Evolutionary conservation across 768 basidiomycete species (phyloP).

Genomic region (Suillus subalutaceus): DNA sequence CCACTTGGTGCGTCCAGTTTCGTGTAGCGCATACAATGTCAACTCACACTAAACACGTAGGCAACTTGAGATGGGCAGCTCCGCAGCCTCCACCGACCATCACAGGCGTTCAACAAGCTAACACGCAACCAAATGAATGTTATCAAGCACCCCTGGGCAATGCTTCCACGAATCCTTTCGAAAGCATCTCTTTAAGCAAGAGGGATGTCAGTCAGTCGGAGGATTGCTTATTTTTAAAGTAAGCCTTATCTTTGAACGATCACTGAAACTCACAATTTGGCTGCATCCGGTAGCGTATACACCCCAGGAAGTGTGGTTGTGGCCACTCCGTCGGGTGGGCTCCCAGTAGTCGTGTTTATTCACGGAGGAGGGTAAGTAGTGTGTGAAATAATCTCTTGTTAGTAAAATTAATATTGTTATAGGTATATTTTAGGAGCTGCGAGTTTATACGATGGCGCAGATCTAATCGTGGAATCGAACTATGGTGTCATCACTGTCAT

Average conservation of each 20-base stretch:
- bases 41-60: constrained; percentile 13
- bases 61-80: constrained; percentile 29
- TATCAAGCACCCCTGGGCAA: constrained; percentile 19
- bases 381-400: not conserved
- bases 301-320: constrained; percentile 19
- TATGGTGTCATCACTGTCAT: constrained; percentile 26
- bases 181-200: constrained; percentile 8
- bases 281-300: constrained; percentile 23
- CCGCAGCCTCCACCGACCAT: constrained; percentile 18
- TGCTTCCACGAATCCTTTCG: constrained; percentile 17
- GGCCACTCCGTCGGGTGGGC: not conserved
- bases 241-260: not conserved
- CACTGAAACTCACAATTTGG: not conserved
- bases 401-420: not conserved
- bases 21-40: not conserved
- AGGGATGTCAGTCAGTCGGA: constrained; percentile 19
- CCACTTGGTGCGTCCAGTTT: constrained; percentile 23
- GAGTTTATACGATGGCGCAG: constrained; percentile 17
- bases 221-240: constrained; percentile 38
- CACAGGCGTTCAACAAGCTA: constrained; percentile 20
- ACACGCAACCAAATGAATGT: constrained; percentile 22
- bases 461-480: constrained; percentile 25
- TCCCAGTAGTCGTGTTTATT: constrained; percentile 32
- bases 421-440: constrained; percentile 24
- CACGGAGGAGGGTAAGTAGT: constrained; percentile 30